phyloP scores from a whole-genome alignment of 2,329 filamentous ascomycete species.

The Aschersonia sp. region DNA sequence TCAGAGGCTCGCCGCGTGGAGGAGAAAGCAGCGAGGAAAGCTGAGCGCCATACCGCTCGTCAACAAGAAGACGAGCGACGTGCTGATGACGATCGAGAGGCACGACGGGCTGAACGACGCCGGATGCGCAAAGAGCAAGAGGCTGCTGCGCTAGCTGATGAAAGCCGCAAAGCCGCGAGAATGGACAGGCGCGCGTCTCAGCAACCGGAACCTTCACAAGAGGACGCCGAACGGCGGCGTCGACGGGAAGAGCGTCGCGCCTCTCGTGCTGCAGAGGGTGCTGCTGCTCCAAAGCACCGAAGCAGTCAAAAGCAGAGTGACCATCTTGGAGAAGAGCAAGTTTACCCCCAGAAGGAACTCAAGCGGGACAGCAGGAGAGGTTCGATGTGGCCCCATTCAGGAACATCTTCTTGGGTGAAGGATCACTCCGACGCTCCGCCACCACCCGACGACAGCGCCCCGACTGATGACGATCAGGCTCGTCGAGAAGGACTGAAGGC shows the following conservation, averaged over 20 bases:
- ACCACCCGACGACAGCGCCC: constrained; percentile 29
- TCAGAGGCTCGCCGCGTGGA: constrained; percentile 35
- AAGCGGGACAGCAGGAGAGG: constrained; percentile 19
- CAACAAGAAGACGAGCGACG: constrained; percentile 32
- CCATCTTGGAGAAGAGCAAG: constrained; percentile 27
- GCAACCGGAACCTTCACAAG: constrained; percentile 22
- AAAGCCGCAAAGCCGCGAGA: constrained; percentile 28
- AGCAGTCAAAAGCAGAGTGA: constrained; percentile 26
- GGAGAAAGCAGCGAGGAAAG: constrained; percentile 43
- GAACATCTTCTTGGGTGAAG: constrained; percentile 52
- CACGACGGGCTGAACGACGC: constrained; percentile 33
- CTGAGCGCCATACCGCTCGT: constrained; percentile 34
- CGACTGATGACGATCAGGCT: constrained; percentile 30
- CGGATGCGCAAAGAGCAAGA: constrained; percentile 33
- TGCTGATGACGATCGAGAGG: constrained; percentile 32
- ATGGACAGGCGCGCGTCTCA: constrained; percentile 35
- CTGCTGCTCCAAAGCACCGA: constrained; percentile 16
- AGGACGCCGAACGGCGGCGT: constrained; percentile 39
- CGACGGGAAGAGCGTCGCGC: constrained; percentile 37
- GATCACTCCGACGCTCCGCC: constrained; percentile 47
- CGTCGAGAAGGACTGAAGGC: constrained; percentile 33
- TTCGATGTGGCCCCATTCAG: constrained; percentile 44
- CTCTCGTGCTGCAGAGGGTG: constrained; percentile 25
- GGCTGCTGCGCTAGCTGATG: constrained; percentile 26
- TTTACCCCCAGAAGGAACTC: constrained; percentile 25